A percentile compares a stretch with the other conserved stretches of the same genome.
phyloP scores from a whole-genome alignment of 1,139 yeast species.

The Sugiyamaella neomexicana region DNA sequence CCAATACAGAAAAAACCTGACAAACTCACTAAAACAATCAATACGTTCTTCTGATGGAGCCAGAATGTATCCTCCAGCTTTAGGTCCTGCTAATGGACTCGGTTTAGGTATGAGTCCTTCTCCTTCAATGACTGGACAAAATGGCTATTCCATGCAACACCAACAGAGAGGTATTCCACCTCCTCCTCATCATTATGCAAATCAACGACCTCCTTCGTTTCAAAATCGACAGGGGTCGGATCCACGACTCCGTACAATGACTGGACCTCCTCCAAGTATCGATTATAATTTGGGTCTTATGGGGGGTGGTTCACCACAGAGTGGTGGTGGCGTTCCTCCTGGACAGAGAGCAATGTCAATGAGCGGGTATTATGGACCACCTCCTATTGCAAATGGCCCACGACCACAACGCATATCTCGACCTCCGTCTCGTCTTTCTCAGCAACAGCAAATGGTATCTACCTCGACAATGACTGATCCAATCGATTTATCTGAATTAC shows the following conservation, averaged over 20 bases:
- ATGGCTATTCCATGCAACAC: slow-evolving; percentile 11
- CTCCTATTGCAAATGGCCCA: not conserved
- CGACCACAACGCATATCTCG: slow-evolving; percentile 20
- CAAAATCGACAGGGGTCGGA: slow-evolving; percentile 11
- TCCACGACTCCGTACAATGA: slow-evolving; percentile 13
- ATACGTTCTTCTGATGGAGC: slow-evolving; percentile 32
- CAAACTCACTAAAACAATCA: slow-evolving; percentile 34
- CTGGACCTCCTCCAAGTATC: slow-evolving; percentile 17
- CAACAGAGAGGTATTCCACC: not conserved
- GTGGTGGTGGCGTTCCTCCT: not conserved
- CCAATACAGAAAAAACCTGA: slow-evolving; percentile 39
- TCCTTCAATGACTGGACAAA: not conserved
- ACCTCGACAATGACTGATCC: slow-evolving; percentile 31
- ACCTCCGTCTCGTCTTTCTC: slow-evolving; percentile 26
- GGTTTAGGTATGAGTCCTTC: slow-evolving; percentile 5
- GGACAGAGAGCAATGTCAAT: slow-evolving; percentile 25
- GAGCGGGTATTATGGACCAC: slow-evolving; percentile 9
- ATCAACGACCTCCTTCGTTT: slow-evolving; percentile 11
- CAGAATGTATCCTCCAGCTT: slow-evolving; percentile 19
- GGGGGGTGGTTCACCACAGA: not conserved
- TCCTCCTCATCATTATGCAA: not conserved
- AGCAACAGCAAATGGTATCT: slow-evolving; percentile 24
- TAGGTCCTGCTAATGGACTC: slow-evolving; percentile 24
- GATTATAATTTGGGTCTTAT: not conserved
- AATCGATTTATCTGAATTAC: slow-evolving; percentile 10